phyloP scores from a whole-genome alignment of 2,329 filamentous ascomycete genomes.

The Ophiocordyceps sinensis region DNA sequence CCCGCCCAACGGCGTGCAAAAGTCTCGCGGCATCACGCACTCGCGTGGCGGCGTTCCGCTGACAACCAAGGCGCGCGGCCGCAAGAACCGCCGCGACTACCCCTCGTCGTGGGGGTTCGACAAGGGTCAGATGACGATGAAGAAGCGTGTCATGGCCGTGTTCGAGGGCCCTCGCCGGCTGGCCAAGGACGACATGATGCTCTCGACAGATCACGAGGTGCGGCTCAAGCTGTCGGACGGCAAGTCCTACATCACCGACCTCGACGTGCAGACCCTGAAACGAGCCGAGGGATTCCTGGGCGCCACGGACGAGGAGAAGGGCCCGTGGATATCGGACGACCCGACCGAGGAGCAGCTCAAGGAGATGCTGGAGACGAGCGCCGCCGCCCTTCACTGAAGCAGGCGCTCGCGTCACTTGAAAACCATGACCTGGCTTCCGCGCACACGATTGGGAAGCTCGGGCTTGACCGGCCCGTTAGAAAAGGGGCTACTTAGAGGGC shows the following conservation, averaged over 20 bases:
- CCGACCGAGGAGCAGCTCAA: slow-evolving; percentile 46
- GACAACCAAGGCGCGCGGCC: slow-evolving; percentile 45
- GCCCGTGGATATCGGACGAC: slow-evolving; percentile 66
- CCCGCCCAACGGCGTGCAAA: slow-evolving; percentile 42
- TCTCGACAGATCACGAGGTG: slow-evolving; percentile 88
- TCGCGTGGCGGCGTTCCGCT: slow-evolving; percentile 58
- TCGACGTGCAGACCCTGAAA: slow-evolving; percentile 81
- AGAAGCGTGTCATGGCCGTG: slow-evolving; percentile 87
- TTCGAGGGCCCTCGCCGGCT: slow-evolving; percentile 80
- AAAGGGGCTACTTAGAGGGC: slow-evolving; percentile 2
- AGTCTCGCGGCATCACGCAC: slow-evolving; percentile 61
- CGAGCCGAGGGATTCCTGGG: slow-evolving; percentile 72
- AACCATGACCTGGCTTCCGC: background rate
- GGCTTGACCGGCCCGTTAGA: background rate
- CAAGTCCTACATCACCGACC: slow-evolving; percentile 75
- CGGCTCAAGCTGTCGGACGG: slow-evolving; percentile 65
- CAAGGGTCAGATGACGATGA: slow-evolving; percentile 91
- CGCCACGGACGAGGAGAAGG: slow-evolving; percentile 76
- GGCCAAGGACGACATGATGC: slow-evolving; percentile 98
- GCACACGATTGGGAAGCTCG: background rate
- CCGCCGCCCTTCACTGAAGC: slow-evolving; percentile 5
- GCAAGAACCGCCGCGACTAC: slow-evolving; percentile 88
- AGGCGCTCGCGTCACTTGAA: background rate
- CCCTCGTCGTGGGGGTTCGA: slow-evolving; percentile 88
- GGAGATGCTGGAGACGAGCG: slow-evolving; percentile 31